A percentile compares a stretch with the other conserved stretches of the same genome.
Conservation (phyloP, 2,329 filamentous ascomycete species). For the Trichoderma sp. region DNA sequence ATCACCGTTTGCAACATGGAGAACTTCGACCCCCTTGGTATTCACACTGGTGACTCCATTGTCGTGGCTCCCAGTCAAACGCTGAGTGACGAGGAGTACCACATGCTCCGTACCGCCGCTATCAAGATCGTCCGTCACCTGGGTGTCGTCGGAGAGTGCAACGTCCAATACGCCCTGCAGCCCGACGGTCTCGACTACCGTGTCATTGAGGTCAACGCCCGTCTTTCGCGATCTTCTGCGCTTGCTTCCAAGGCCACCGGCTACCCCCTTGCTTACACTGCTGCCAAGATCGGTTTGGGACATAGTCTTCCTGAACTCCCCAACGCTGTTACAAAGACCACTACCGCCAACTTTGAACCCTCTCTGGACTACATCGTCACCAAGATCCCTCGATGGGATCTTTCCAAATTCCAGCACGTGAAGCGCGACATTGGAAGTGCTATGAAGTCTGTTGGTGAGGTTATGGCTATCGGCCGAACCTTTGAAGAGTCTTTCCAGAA, state of each 20-base stretch:
- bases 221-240: slow-evolving; percentile 94
- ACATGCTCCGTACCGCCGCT: slow-evolving; percentile 96
- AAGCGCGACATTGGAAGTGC: slow-evolving; percentile 95
- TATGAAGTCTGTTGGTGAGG: slow-evolving; percentile 99
- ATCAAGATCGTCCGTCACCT: slow-evolving; percentile 98
- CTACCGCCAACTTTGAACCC: slow-evolving; percentile 97
- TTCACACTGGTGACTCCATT: slow-evolving; percentile 98
- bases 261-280: slow-evolving; percentile 94
- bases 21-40: slow-evolving; percentile 96
- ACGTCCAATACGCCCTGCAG: slow-evolving; percentile 95
- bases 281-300: slow-evolving; percentile 95
- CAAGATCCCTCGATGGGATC: slow-evolving; percentile 97
- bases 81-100: slow-evolving; percentile 95
- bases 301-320: slow-evolving; percentile 93
- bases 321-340: slow-evolving; percentile 97
- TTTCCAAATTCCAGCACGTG: slow-evolving; percentile 98
- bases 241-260: slow-evolving; percentile 97
- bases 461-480: slow-evolving; percentile 98
- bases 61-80: slow-evolving; percentile 97
- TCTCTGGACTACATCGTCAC: slow-evolving; percentile 97
- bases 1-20: slow-evolving; percentile 85
- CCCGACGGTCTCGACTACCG: slow-evolving; percentile 96
- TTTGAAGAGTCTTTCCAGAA: slow-evolving; percentile 99
- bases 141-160: slow-evolving; percentile 96
- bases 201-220: slow-evolving; percentile 98